Evolutionary conservation across 1,139 yeast genomes (phyloP).

Genomic region (Dujonia santamariae): DNA sequence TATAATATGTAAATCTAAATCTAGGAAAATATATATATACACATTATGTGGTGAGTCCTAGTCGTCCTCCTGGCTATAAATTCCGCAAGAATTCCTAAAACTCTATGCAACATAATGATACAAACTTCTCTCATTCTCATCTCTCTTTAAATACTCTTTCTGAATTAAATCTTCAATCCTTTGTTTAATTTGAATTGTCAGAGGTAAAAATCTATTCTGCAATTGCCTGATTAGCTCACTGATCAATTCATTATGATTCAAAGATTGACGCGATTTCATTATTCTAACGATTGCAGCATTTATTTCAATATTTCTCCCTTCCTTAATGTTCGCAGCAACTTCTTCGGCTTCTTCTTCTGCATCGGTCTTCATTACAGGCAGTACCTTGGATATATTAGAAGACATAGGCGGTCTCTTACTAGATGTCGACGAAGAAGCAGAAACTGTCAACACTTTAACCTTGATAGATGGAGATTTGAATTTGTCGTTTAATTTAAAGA

Average conservation of each 20-base stretch:
- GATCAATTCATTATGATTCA: constrained; percentile 63
- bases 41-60: too few relatives aligned
- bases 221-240: constrained; percentile 66
- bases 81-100: too few relatives aligned
- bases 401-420: constrained; percentile 7
- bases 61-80: too few relatives aligned
- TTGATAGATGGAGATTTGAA: constrained; percentile 71
- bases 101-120: constrained; percentile 72
- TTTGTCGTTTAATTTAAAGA: constrained; percentile 64
- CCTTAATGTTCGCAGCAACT: constrained; percentile 28
- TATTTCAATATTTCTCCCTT: constrained; percentile 56
- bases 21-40: too few relatives aligned
- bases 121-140: constrained; percentile 53
- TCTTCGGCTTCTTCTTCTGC: constrained; percentile 38
- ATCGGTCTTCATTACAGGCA: too few relatives aligned
- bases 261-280: constrained; percentile 70
- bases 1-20: too few relatives aligned
- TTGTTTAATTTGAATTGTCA: constrained; percentile 64
- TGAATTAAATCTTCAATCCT: constrained; percentile 81
- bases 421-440: constrained; percentile 19
- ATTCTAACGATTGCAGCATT: constrained; percentile 90
- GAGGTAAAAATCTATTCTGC: constrained; percentile 64
- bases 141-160: constrained; percentile 78
- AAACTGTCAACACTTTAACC: constrained; percentile 76
- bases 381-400: too few relatives aligned